Evolutionary conservation across 805 yeast species (phyloP).

Genomic region (Saturnispora halmiae): DNA sequence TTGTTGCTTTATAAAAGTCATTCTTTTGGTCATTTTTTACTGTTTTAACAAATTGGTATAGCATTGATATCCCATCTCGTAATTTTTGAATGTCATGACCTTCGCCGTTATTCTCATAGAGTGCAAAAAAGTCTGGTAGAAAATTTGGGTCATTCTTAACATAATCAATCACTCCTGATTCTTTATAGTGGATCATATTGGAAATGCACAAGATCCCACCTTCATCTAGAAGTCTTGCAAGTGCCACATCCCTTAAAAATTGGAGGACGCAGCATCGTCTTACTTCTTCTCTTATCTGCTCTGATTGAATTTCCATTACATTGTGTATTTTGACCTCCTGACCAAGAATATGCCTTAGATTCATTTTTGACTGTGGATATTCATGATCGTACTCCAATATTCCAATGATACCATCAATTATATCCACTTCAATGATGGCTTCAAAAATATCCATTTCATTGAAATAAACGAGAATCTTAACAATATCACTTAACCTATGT

Average conservation of each 20-base stretch:
- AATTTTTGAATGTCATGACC: conserved; percentile 23
- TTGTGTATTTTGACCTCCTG: conserved; percentile 58
- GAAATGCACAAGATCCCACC: conserved; percentile 58
- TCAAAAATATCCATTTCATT: conserved; percentile 61
- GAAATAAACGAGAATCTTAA: conserved; percentile 61
- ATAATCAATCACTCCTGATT: conserved; percentile 54
- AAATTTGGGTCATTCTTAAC: conserved; percentile 45
- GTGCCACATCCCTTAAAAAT: conserved; percentile 76
- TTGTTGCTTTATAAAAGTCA: conserved; percentile 53
- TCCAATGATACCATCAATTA: conserved; percentile 57
- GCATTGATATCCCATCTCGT: conserved; percentile 65
- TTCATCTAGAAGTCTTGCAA: conserved; percentile 78
- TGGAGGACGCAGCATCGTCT: conserved; percentile 70
- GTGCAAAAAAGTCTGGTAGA: conserved; percentile 46
- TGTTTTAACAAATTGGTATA: conserved; percentile 71
- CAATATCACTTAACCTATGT: conserved; percentile 59
- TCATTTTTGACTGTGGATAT: conserved; percentile 70
- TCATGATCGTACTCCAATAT: conserved; percentile 87
- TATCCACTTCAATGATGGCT: conserved; percentile 42
- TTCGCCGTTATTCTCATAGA: conserved; percentile 34
- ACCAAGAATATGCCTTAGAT: conserved; percentile 57
- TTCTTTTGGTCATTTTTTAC: conserved; percentile 62
- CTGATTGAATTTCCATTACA: conserved; percentile 54
- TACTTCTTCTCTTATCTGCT: conserved; percentile 44
- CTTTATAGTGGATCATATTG: conserved; percentile 59